Percentiles rank a stretch among this genome's conserved stretches.
Conservation (phyloP, 352 stramenopile species). For the Phytophthora boehmeriae region DNA sequence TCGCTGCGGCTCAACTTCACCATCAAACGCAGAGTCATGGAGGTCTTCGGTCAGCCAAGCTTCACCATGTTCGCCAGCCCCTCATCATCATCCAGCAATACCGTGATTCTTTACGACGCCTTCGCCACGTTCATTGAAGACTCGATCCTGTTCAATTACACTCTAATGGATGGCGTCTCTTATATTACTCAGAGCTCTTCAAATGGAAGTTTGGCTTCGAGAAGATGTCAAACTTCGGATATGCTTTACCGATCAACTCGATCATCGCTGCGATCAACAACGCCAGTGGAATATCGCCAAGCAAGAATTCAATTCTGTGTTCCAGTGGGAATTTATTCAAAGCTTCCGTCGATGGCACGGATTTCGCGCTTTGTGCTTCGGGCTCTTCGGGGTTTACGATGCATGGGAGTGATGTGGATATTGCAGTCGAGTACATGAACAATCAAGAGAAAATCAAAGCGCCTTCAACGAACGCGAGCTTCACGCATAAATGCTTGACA, state of each 20-base stretch:
- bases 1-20: conserved; percentile 35
- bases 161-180: conserved; percentile 20
- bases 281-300: conserved; percentile 3
- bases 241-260: conserved; percentile 8
- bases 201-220: background rate
- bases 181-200: conserved; percentile 12
- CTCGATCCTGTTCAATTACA: conserved; percentile 26
- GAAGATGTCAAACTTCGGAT: conserved; percentile 6
- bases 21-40: conserved; percentile 38
- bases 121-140: conserved; percentile 18
- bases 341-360: conserved; percentile 4
- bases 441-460: conserved; percentile 4
- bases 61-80: conserved; percentile 42
- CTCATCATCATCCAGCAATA: conserved; percentile 14
- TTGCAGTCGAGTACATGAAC: conserved; percentile 14
- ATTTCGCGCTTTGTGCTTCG: conserved; percentile 18
- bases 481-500: background rate
- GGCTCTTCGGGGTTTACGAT: conserved; percentile 15
- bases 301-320: conserved; percentile 10
- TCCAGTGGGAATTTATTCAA: conserved; percentile 5
- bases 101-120: conserved; percentile 32
- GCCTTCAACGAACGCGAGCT: background rate
- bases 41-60: conserved; percentile 27
- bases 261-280: conserved; percentile 9
- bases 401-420: conserved; percentile 17